Evolutionary conservation across 192 early-diverging fungal species (phyloP).

Genomic region (Hyaloraphidium curvatum): DNA sequence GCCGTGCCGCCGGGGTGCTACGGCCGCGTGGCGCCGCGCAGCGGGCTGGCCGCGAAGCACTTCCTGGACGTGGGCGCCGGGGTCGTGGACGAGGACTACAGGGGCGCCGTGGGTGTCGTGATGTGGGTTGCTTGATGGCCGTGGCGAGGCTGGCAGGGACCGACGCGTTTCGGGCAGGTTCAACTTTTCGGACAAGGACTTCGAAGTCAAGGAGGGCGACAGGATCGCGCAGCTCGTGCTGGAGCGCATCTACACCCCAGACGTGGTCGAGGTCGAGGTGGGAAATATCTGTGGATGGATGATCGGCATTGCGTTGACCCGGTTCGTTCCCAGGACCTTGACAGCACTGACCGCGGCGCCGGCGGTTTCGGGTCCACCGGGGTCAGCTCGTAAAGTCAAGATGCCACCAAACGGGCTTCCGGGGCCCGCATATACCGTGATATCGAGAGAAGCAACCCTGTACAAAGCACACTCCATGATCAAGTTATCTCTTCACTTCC

Average conservation of each 20-base stretch:
- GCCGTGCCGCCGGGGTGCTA: slow-evolving; percentile 72
- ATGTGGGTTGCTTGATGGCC: too few relatives aligned
- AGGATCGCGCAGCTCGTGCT: slow-evolving; percentile 90
- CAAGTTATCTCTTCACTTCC: too few relatives aligned
- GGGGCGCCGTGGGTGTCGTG: slow-evolving; percentile 65
- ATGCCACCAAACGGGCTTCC: too few relatives aligned
- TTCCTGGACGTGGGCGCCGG: slow-evolving; percentile 79
- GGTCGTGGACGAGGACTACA: slow-evolving; percentile 82
- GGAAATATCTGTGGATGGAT: background rate
- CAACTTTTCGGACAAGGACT: slow-evolving; percentile 61
- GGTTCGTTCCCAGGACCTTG: slow-evolving; percentile 15
- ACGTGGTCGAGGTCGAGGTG: slow-evolving; percentile 60
- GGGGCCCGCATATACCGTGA: too few relatives aligned
- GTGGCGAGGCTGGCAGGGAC: too few relatives aligned
- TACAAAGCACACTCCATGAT: too few relatives aligned
- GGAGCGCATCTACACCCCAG: slow-evolving; percentile 62
- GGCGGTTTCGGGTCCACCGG: slow-evolving; percentile 58
- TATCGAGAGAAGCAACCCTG: too few relatives aligned
- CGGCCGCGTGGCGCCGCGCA: slow-evolving; percentile 86
- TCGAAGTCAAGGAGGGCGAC: slow-evolving; percentile 65
- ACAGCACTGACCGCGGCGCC: slow-evolving; percentile 33
- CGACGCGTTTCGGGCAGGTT: too few relatives aligned
- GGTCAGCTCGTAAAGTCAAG: too few relatives aligned
- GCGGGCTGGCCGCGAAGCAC: slow-evolving; percentile 72
- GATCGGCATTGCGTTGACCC: background rate